Conservation (phyloP, 805 yeast species). For the Metschnikowia koreensis region DNA sequence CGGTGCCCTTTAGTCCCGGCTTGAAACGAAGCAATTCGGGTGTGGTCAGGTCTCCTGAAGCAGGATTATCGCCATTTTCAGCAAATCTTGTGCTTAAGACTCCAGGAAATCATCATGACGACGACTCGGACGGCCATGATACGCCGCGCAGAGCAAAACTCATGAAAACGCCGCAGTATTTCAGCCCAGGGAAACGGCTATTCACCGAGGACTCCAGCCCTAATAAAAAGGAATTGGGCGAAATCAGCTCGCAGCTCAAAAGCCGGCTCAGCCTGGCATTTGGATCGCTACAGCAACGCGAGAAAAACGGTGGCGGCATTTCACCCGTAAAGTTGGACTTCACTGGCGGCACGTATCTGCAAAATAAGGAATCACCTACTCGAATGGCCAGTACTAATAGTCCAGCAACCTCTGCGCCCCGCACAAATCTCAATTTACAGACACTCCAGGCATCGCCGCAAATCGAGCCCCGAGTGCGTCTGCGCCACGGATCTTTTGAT, state of each 20-base stretch:
- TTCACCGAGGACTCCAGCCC: slow-evolving; percentile 30
- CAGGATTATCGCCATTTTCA: slow-evolving; percentile 29
- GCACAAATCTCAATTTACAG: slow-evolving; percentile 37
- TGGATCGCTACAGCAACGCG: slow-evolving; percentile 35
- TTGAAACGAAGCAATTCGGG: slow-evolving; percentile 35
- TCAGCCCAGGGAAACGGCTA: slow-evolving; percentile 38
- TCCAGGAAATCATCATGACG: slow-evolving; percentile 29
- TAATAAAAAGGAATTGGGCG: slow-evolving; percentile 34
- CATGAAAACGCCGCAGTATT: slow-evolving; percentile 40
- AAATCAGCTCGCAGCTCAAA: slow-evolving; percentile 39
- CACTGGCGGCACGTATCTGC: slow-evolving; percentile 25
- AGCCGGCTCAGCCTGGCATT: slow-evolving; percentile 39
- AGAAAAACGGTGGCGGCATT: slow-evolving; percentile 8
- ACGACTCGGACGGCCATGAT: slow-evolving; percentile 30
- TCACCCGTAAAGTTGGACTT: slow-evolving; percentile 25
- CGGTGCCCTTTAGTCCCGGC: slow-evolving; percentile 40
- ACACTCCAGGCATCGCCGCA: slow-evolving; percentile 37
- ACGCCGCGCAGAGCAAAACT: slow-evolving; percentile 25
- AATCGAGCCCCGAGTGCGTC: slow-evolving; percentile 1
- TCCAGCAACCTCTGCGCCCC: slow-evolving; percentile 15
- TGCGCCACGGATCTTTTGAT: slow-evolving; percentile 2
- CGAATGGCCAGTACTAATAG: slow-evolving; percentile 14
- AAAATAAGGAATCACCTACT: slow-evolving; percentile 21
- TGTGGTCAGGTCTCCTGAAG: slow-evolving; percentile 34
- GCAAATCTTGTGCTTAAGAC: slow-evolving; percentile 28